Base-by-base conservation (phyloP, 1,284 basidiomycete genomes). In the Tylopilus sp. region DNA sequence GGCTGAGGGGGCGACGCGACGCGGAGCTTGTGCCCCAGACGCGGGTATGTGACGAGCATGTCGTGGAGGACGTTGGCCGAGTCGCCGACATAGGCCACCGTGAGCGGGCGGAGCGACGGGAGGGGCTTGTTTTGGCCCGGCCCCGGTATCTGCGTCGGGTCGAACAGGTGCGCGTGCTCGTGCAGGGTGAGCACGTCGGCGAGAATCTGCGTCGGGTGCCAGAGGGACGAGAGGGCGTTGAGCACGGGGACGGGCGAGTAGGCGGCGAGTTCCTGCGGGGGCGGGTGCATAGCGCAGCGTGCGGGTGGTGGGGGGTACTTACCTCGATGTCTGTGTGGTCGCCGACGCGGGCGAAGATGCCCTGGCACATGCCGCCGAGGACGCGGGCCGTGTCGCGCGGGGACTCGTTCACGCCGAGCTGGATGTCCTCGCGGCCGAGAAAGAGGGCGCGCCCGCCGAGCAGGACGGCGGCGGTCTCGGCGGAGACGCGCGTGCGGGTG, bases 11-110 rank as follows among this genome's bases (percentile, higher is more conserved):
- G 84, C 10, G 86, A 86, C 25, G 95, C 97, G 28, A 99, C 80
- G 49, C 89, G 85, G 40, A 99, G 71, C 52, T 86, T 76, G 73
- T 96, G 93, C 1, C 97, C 97, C 3, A 99, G 74, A 36, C 97
- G 86, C 33, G 96, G 96, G 66, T 90, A 91, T 8, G 92, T 85
- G 51, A 98, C 96, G 33, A 98, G 85, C 89, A 99, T 95, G 72
- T 99, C 96, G 72, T 98, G 94, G 53, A 97, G 79, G 49, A 99
- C 94, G 70, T 99, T 99, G 58, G 95, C 93, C 31, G 89, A 89
- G 75, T 99, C 97, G 8, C 96, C 97, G 48, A 99, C 84, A 74
- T 95, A 99, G 5, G 95, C 89, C 42, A 97, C 75, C 6, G 93
- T 97, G 56, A 97, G 78, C 1, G 86, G 82, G 0, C 75, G 80